Evolutionary conservation across 2,329 filamentous ascomycete genomes (phyloP).

Genomic region (Talaromyces sp.): DNA sequence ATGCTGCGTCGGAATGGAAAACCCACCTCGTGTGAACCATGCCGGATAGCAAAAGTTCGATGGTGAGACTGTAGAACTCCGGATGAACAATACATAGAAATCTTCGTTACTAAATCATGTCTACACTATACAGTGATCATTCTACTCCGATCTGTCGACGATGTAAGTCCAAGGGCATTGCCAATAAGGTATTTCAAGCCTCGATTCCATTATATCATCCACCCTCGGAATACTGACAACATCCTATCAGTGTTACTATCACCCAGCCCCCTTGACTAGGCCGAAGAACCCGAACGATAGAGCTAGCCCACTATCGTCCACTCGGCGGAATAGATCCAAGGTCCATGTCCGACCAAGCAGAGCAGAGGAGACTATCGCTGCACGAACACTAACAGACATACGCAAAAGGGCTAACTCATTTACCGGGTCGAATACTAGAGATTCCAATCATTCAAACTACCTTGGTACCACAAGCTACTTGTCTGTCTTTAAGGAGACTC

Average conservation of each 20-base stretch:
- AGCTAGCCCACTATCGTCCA: background rate
- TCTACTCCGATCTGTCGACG: conserved; percentile 28
- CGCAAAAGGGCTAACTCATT: background rate
- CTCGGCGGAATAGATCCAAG: background rate
- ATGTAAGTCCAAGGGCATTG: conserved; percentile 8
- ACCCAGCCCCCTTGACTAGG: conserved; percentile 16
- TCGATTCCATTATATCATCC: background rate
- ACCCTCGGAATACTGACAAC: background rate
- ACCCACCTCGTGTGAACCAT: conserved; percentile 38
- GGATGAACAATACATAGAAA: background rate
- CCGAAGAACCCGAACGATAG: background rate
- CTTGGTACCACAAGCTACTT: conserved; percentile 17
- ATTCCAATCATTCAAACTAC: background rate
- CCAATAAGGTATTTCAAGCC: background rate
- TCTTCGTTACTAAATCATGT: background rate
- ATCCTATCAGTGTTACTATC: conserved; percentile 14
- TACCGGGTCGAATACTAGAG: background rate
- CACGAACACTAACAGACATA: background rate
- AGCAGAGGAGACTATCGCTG: background rate
- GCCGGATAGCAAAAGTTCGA: conserved; percentile 36
- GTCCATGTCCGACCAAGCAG: background rate
- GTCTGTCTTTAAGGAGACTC: conserved; percentile 11
- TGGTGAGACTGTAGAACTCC: conserved; percentile 20
- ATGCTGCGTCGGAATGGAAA: conserved; percentile 36
- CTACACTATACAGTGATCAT: conserved; percentile 25